These are phyloP conservation scores for Diaporthe amygdali DNA, from an alignment of 2,329 filamentous ascomycete genomes.

Conservation along the genomic window DNA sequence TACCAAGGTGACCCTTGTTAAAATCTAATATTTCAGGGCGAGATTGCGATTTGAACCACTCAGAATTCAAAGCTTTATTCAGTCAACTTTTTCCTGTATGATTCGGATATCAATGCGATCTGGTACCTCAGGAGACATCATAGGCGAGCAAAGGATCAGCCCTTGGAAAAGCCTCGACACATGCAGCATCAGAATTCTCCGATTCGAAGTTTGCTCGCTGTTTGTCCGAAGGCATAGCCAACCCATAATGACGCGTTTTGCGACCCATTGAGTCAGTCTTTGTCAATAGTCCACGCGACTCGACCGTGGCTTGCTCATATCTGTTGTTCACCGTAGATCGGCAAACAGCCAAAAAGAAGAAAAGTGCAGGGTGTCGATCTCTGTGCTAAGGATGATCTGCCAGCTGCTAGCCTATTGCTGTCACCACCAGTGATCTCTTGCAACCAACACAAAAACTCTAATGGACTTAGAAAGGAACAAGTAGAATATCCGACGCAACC, in stretches of 20 bases:
- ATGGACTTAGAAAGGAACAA: no score
- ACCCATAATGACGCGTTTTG: background rate
- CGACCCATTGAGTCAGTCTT: background rate
- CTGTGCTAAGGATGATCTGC: background rate
- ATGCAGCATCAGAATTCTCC: background rate
- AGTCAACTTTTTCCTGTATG: background rate
- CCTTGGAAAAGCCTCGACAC: background rate
- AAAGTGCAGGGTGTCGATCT: background rate
- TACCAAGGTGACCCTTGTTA: conserved; percentile 14
- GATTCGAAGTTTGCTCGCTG: background rate
- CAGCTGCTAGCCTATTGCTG: no score
- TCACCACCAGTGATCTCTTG: no score
- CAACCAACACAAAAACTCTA: no score
- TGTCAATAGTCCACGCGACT: background rate
- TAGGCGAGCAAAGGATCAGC: background rate
- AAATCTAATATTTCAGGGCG: background rate
- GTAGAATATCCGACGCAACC: no score
- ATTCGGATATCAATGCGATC: background rate
- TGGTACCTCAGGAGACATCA: background rate
- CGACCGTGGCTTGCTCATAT: no score
- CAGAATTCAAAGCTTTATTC: background rate
- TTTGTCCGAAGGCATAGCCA: background rate
- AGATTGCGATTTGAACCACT: background rate
- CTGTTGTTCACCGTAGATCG: no score
- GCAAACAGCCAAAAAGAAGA: background rate